A percentile compares a stretch with the other conserved stretches of the same genome.
These are phyloP conservation scores for Leptographium lundbergii DNA, from an alignment of 2,329 filamentous ascomycete species.

Conservation along the genomic window DNA sequence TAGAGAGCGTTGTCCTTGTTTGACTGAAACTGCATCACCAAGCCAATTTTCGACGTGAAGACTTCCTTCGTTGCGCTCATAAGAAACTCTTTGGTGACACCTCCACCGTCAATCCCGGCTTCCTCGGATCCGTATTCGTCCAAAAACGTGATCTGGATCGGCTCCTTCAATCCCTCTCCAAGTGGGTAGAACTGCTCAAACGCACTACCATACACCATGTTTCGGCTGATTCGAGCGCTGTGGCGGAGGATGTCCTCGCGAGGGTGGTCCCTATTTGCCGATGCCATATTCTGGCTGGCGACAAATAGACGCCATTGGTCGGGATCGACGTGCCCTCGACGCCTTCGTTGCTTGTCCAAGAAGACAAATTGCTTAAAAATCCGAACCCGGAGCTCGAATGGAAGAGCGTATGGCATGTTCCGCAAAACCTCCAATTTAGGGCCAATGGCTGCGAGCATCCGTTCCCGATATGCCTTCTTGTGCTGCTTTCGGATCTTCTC, in stretches of 20 bases:
- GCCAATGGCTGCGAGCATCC: slow-evolving; percentile 65
- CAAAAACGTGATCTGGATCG: slow-evolving; percentile 92
- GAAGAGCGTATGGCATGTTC: slow-evolving; percentile 95
- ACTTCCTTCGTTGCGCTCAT: slow-evolving; percentile 79
- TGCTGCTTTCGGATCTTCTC: slow-evolving; percentile 53
- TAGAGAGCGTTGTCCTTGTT: slow-evolving; percentile 82
- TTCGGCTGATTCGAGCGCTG: slow-evolving; percentile 67
- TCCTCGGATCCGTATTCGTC: slow-evolving; percentile 79
- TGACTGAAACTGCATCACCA: slow-evolving; percentile 54
- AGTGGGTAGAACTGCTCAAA: slow-evolving; percentile 71
- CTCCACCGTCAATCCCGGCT: slow-evolving; percentile 91
- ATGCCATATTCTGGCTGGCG: slow-evolving; percentile 22
- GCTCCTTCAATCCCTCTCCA: slow-evolving; percentile 77
- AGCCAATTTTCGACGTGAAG: slow-evolving; percentile 44
- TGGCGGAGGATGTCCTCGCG: slow-evolving; percentile 40
- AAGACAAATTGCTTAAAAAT: slow-evolving; percentile 90
- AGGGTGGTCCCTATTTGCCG: slow-evolving; percentile 7
- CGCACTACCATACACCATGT: slow-evolving; percentile 69
- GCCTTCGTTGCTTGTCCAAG: slow-evolving; percentile 62
- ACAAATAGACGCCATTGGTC: slow-evolving; percentile 61
- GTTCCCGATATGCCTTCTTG: slow-evolving; percentile 52
- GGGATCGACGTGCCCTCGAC: slow-evolving; percentile 56
- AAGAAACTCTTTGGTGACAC: slow-evolving; percentile 94
- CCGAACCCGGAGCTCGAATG: slow-evolving; percentile 79
- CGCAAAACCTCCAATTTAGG: slow-evolving; percentile 82